Percentiles rank a stretch among this genome's conserved stretches.
phyloP scores from a whole-genome alignment of 441 rosid species.

The Jatropha multifida region DNA sequence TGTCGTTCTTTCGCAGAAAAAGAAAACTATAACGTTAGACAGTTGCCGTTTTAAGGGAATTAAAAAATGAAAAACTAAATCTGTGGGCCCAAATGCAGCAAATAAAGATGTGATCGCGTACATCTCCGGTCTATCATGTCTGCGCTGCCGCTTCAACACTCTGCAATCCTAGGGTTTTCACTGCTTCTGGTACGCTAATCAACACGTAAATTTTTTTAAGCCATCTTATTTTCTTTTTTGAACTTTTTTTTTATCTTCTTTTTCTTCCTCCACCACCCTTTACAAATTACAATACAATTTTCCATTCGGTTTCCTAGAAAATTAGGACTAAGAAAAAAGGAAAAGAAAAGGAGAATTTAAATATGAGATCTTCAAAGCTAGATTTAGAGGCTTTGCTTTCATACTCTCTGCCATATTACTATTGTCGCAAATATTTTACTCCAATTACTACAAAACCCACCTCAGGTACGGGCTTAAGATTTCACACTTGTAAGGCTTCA shows the following conservation, averaged over 20 bases:
- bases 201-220: neutral
- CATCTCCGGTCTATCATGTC: conserved; percentile 29
- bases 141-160: conserved; percentile 15
- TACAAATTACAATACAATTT: neutral
- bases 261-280: neutral
- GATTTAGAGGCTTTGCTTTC: neutral
- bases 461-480: neutral
- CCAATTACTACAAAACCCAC: neutral
- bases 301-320: conserved; percentile 22
- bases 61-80: neutral
- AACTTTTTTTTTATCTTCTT: neutral
- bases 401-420: neutral
- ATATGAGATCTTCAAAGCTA: neutral
- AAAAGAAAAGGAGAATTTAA: neutral
- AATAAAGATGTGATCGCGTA: conserved; percentile 24
- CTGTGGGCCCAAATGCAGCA: neutral
- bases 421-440: neutral
- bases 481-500: neutral
- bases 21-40: too few relatives aligned
- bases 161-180: conserved; percentile 35
- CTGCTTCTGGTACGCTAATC: conserved; percentile 19
- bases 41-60: neutral
- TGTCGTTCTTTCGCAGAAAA: neutral
- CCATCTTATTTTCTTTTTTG: neutral
- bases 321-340: neutral